Evolutionary conservation across 495 filamentous ascomycete genomes (phyloP).

Genomic region (Talaromyces proteolyticus): DNA sequence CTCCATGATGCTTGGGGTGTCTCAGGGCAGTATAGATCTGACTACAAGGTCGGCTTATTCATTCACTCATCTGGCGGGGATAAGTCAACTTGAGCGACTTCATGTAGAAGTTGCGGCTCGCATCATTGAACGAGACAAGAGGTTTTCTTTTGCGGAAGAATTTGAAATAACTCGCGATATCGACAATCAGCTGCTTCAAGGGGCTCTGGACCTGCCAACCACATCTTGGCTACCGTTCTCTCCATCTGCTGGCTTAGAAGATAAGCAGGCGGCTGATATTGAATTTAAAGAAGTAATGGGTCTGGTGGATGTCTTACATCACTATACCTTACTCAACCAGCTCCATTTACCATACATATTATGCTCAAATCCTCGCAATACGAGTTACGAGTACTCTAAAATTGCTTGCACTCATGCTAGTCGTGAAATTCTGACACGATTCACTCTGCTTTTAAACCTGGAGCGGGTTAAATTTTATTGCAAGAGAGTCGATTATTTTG

Average conservation of each 20-base stretch:
- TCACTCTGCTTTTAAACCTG: slow-evolving; percentile 25
- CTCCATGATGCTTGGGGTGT: slow-evolving; percentile 41
- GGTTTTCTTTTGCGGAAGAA: slow-evolving; percentile 7
- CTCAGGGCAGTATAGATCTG: slow-evolving; percentile 28
- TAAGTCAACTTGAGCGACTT: slow-evolving; percentile 14
- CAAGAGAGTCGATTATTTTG: slow-evolving; percentile 45
- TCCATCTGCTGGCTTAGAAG: neutral
- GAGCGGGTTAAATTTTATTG: slow-evolving; percentile 31
- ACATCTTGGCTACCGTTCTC: slow-evolving; percentile 11
- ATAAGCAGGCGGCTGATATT: slow-evolving; percentile 23
- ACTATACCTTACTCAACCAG: slow-evolving; percentile 29
- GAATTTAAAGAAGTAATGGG: slow-evolving; percentile 10
- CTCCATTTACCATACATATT: slow-evolving; percentile 29
- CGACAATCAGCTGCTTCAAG: slow-evolving; percentile 35
- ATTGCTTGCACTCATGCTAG: slow-evolving; percentile 37
- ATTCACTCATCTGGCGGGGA: slow-evolving; percentile 8
- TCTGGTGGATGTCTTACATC: slow-evolving; percentile 28
- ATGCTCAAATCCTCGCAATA: slow-evolving; percentile 6
- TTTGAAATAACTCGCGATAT: slow-evolving; percentile 24
- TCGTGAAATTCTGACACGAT: slow-evolving; percentile 40
- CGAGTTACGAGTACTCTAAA: slow-evolving; percentile 22
- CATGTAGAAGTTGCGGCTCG: slow-evolving; percentile 19
- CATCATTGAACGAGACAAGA: slow-evolving; percentile 39
- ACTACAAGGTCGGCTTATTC: slow-evolving; percentile 15
- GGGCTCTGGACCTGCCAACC: slow-evolving; percentile 27